A percentile compares a stretch with the other conserved stretches of the same genome.
Evolutionary conservation across 176 grass and related monocot species (phyloP).

Genomic region (Elaeis guineensis): DNA sequence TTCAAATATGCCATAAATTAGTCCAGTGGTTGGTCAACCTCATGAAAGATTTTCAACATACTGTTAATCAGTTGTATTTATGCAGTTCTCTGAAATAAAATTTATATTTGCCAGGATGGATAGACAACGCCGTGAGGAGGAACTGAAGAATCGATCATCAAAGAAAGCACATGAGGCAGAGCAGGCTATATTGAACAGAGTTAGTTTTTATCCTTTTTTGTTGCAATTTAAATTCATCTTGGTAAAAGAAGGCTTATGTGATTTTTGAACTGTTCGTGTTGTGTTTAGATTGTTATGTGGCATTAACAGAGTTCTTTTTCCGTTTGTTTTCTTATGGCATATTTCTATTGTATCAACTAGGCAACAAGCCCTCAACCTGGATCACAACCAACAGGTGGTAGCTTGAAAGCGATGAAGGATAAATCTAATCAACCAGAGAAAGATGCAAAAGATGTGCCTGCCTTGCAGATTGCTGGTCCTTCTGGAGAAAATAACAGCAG

Average conservation of each 20-base stretch:
- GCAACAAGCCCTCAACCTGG: slow-evolving; percentile 17
- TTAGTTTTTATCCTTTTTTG: neutral
- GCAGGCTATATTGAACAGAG: slow-evolving; percentile 13
- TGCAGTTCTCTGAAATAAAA: neutral
- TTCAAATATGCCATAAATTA: no score
- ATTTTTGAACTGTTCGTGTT: no score
- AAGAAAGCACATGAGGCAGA: slow-evolving; percentile 19
- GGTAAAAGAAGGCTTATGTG: no score
- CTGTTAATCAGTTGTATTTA: neutral
- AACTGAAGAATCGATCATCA: slow-evolving; percentile 17
- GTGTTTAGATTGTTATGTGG: no score
- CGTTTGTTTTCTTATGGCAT: neutral
- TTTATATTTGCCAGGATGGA: slow-evolving; percentile 10
- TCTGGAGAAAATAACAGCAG: no score
- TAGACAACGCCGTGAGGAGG: slow-evolving; percentile 16
- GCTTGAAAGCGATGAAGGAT: slow-evolving; percentile 16
- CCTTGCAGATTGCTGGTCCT: no score
- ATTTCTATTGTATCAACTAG: neutral
- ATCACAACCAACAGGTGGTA: slow-evolving; percentile 8
- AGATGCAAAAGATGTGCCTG: no score
- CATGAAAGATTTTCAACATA: no score
- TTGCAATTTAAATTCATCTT: neutral
- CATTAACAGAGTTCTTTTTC: neutral
- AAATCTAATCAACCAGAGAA: no score
- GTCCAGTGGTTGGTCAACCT: no score